These are phyloP conservation scores for Carnegiea gigantea DNA, from an alignment of 179 eudicot species.

Conservation along the genomic window DNA sequence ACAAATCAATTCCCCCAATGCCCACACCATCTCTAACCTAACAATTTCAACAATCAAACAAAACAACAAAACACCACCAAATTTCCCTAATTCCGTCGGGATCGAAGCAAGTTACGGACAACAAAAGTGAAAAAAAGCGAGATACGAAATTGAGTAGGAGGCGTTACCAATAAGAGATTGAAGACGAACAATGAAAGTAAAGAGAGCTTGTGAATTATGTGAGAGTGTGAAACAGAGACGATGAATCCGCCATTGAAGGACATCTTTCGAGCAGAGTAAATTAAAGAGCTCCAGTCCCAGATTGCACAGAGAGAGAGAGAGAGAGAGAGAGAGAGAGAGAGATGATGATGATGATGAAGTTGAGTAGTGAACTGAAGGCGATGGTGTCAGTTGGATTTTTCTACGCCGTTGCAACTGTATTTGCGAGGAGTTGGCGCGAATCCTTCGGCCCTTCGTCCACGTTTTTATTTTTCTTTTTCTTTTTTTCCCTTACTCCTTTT, in stretches of 20 bases:
- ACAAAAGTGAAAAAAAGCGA: background rate
- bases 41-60: slow-evolving; percentile 2
- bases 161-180: slow-evolving; percentile 24
- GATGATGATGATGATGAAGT: background rate
- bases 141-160: background rate
- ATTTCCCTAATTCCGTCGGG: background rate
- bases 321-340: background rate
- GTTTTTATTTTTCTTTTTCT: background rate
- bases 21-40: background rate
- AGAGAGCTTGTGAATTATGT: slow-evolving; percentile 6
- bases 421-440: slow-evolving; percentile 5
- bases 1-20: background rate
- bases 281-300: background rate
- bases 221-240: background rate
- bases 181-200: slow-evolving; percentile 21
- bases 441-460: background rate
- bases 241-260: slow-evolving; percentile 1
- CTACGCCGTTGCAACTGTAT: background rate
- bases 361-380: background rate
- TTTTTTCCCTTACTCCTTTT: background rate
- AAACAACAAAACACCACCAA: background rate
- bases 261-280: slow-evolving; percentile 2
- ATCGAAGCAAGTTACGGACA: background rate
- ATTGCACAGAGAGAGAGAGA: background rate
- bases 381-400: background rate